Evolutionary conservation across 2,329 filamentous ascomycete genomes (phyloP).

Genomic region (Chalaropsis thielavioides): DNA sequence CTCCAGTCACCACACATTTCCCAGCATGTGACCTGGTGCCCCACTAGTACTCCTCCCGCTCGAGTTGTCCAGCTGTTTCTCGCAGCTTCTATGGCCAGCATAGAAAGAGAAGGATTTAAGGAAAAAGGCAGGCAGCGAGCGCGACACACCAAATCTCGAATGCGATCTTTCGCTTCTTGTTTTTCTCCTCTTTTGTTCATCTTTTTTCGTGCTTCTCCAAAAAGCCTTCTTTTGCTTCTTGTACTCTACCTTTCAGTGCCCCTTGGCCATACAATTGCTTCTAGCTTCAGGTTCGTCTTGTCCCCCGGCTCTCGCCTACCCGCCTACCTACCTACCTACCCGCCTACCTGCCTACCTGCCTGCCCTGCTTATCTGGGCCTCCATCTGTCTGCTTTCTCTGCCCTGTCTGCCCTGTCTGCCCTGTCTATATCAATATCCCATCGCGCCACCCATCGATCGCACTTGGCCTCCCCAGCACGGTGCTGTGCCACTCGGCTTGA

Average conservation of each 20-base stretch:
- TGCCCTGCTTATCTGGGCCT: background rate
- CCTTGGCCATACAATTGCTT: background rate
- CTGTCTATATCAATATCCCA: too few species aligned
- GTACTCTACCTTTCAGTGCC: background rate
- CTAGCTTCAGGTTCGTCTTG: background rate
- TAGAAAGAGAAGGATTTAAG: background rate
- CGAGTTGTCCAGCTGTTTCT: conserved; percentile 7
- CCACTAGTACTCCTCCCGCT: background rate
- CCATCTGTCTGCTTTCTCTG: too few species aligned
- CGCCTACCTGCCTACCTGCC: background rate
- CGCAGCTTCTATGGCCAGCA: conserved; percentile 14
- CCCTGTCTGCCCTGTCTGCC: too few species aligned
- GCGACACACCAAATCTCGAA: background rate
- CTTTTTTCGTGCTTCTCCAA: background rate
- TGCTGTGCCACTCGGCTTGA: background rate
- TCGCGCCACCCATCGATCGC: background rate
- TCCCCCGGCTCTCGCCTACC: background rate
- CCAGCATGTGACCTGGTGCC: background rate
- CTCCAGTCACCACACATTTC: background rate
- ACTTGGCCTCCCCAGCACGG: too few species aligned
- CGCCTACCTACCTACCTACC: background rate
- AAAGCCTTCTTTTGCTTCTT: background rate
- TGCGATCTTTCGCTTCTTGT: background rate
- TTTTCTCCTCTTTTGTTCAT: background rate
- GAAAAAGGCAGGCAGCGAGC: background rate